Evolutionary conservation across 75 land plant species (phyloP), one percentile per base, ranked within the genome.

Genomic region (Pinus albicaulis): DNA sequence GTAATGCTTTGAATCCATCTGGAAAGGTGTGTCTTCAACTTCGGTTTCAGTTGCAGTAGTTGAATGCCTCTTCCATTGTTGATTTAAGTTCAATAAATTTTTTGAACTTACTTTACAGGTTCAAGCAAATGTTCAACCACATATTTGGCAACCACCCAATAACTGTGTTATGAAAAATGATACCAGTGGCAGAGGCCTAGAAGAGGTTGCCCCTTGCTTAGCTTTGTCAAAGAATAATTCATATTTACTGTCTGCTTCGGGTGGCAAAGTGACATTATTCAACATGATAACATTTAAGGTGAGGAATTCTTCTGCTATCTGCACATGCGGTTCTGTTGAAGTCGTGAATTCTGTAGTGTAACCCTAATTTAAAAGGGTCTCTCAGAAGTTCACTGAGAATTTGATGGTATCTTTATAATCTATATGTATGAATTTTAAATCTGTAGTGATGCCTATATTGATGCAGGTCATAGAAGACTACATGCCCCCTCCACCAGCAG

Each of bases 231-330:
- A 92, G 83, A 92, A 92, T 77, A 91, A 87, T 76, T 92, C 92
- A 6, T 92, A 92, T 83, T 84, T 92, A 3, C 86, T 92, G 93
- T 92, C 93, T 65, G 92, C 93, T 59, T 92, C 93, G 31, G 93
- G 93, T 26, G 92, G 93, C 17, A 86, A 89, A 84, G 86, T 92
- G 22, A 87, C 88, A 16, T 75, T 92, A 10, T 92, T 92, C 71
- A 92, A 92, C 56, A 85, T 89, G 93, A 87, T 87, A 89, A 89
- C 89, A 19, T 92, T 92, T 55, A 92, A 89, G 91, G 93, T 89
- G n/a, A 15, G 22, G 11, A 61, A 14, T 23, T 6, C 4, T 15
- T 57, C 52, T 77, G 72, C 44, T 59, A 59, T n/a, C n/a, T 59
- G 60, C 10, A 16, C 10, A n/a, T 19, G 10, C 10, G 10, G 14